Evolutionary conservation across 768 basidiomycete species (phyloP), one percentile per base, ranked within the genome.

Genomic region (Podaxis mareebaensis): DNA sequence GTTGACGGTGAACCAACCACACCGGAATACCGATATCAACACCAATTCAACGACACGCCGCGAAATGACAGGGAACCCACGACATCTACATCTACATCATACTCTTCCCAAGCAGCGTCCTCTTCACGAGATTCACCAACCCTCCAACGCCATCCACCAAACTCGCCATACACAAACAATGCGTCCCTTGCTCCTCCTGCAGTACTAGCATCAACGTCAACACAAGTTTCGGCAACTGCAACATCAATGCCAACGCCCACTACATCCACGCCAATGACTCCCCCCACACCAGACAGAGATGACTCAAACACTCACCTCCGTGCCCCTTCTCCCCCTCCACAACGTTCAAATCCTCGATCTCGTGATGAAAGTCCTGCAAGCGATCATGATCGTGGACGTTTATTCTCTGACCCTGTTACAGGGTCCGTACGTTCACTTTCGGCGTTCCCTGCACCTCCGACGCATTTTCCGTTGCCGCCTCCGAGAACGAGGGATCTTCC

Each of bases 371-470:
- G 59, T 20, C 54, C 64, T 49, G 62, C 48, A 44, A 20, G 33
- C 42, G 57, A 60, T 33, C 33, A 10, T 67, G 11, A 71, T 70
- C 6, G 71, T 73, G 5, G 72, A 46, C 75, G 69, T 36, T 72
- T 72, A 53, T 78, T 74, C 24, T 70, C 76, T 11, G 79, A 82
- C 58, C 70, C 76, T 11, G 75, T 79, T 52, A 78, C 79, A 8
- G 82, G 80, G 40, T 87, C 87, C 28, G 80, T 90, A n/a, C 81
- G 87, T 20, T 88, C 89, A 1, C 76, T 92, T 24, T 89, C 87
- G 36, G 87, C 86, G 0, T 92, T 92, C 72, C 91, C 91, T 24
- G 74, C 81, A 0, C 91, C 91, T 15, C 91, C 91, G 0, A 85
- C 84, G 0, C 89, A 91, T 71, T 84, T 88, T 63, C 90, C 90